Evolutionary conservation across 1,139 yeast genomes (phyloP), one percentile per base, ranked within the genome.

Genomic region (Torulaspora pretoriensis): DNA sequence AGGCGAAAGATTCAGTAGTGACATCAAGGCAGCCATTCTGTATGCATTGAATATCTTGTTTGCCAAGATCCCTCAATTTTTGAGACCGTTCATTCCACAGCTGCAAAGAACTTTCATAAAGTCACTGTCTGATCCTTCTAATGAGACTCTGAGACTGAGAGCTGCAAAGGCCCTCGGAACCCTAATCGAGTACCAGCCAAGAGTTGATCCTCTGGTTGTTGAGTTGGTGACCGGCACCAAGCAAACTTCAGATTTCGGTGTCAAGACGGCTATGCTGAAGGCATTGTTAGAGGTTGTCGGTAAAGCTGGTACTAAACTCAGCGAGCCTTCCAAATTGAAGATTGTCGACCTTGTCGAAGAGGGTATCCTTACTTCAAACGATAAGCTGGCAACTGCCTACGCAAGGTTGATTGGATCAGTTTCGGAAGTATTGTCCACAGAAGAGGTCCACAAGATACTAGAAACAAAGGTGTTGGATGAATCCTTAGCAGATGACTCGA

Each of bases 71-170:
- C 97, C 98, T 3, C 88, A 84, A 61, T 87, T 88, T 64, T 75
- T 94, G 67, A 80, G 94, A 62, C 98, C 99, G 9, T 94, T 94
- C 65, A 80, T 92, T 67, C 99, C 99, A 8, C 99, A 94, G 71
- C 74, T 94, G 56, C 98, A 94, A 69, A 79, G 99, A 66, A 94
- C 98, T 1, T 94, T 92, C 70, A 95, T 94, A 38, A 85, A 95
- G 64, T 86, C 96, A 1, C 73, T 94, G 52, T 77, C 88, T 39
- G 98, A 92, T 68, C 74, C 84, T 2, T 61, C 74, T 1, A 85
- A 82, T 59, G 95, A 83, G 48, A 69, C 77, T 6, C 73, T 92
- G 59, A 77, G 97, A 57, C 67, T 80, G 4, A 78, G 95, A 52
- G 96, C 97, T n/a, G 97, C 95, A 30, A 77, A 74, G 56, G 97